Percentiles rank a stretch among this genome's conserved stretches.
phyloP scores from a whole-genome alignment of 768 basidiomycete genomes.

The Panellus pusillus region DNA sequence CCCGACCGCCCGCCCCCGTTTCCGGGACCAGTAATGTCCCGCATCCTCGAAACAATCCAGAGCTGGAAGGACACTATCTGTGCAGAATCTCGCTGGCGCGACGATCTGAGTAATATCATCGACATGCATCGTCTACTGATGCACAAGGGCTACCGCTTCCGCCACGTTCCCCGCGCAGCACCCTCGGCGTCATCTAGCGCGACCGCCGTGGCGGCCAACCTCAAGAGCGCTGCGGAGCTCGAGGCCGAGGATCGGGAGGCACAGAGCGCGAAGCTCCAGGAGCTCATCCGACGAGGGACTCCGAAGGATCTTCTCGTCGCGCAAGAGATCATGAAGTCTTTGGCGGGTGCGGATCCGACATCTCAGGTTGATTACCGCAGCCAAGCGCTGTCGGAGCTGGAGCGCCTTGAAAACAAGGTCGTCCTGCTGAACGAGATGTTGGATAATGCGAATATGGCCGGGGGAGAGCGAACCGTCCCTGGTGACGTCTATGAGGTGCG shows the following conservation, averaged over 20 bases:
- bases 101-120: conserved; percentile 93
- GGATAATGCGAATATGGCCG: conserved; percentile 76
- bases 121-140: conserved; percentile 95
- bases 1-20: conserved; percentile 97
- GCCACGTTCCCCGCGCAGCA: conserved; percentile 44
- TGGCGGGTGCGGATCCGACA: conserved; percentile 94
- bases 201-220: conserved; percentile 43
- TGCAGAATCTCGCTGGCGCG: conserved; percentile 85
- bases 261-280: conserved; percentile 97
- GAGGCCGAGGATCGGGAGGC: conserved; percentile 95
- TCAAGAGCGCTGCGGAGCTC: conserved; percentile 94
- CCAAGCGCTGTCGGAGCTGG: conserved; percentile 87
- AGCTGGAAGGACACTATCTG: conserved; percentile 96
- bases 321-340: conserved; percentile 94
- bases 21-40: conserved; percentile 91
- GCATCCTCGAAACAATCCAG: conserved; percentile 90
- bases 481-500: conserved; percentile 91
- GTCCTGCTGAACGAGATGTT: conserved; percentile 96
- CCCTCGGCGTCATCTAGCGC: conserved; percentile 31
- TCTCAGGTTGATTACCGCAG: conserved; percentile 91
- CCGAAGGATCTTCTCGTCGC: conserved; percentile 94
- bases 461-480: conserved; percentile 76
- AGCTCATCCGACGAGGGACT: conserved; percentile 93
- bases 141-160: conserved; percentile 89
- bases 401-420: conserved; percentile 93